Base-by-base conservation (phyloP, 768 basidiomycete species). In the Trametes villosa region DNA sequence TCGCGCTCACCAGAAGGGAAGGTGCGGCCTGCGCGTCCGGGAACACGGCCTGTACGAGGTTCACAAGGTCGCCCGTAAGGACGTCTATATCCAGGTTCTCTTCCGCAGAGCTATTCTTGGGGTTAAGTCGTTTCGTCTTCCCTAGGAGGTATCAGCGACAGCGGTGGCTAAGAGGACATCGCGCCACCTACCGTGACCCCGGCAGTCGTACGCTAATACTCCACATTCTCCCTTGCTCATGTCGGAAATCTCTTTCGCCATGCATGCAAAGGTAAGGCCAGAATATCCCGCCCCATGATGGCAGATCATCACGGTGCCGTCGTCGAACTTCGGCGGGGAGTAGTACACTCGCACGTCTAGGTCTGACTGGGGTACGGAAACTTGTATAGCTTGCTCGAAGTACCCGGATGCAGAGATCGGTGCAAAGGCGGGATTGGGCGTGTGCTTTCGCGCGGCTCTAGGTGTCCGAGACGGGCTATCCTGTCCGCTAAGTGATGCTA, bases 251-350 rank as follows among this genome's bases (percentile, higher is more conserved):
- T 92, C 89, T 73, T 88, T 89, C n/a, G 96, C 94, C 58, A 97
- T 81, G 68, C 86, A 88, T 2, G 97, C 95, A 72, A 96, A 99
- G 64, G 86, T 92, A 62, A 98, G 78, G 0, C 86, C 97, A 0
- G 89, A 88, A 70, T 94, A 94, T 15, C 97, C 97, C 0, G 94
- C 96, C 1, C 97, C 97, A 67, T 99, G 96, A 68, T 97, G 95
- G 75, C 92, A 96, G 6, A 98, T 82, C 71, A 98, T 83, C 3
- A 96, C 85, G 0, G 89, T 87, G 18, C 79, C 80, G 52, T 79
- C 77, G 20, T 76, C 65, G 30, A 75, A 72, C 48, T 79, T 79
- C 1, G 94, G 86, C 1, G 89, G 83, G 0, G 92, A 90, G 71
- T 96, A 91, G 74, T 98, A 97, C 11, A 86, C 88, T 30, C 96